Conservation (phyloP, 164 flowering plant species). For the Litsea cubeba region DNA sequence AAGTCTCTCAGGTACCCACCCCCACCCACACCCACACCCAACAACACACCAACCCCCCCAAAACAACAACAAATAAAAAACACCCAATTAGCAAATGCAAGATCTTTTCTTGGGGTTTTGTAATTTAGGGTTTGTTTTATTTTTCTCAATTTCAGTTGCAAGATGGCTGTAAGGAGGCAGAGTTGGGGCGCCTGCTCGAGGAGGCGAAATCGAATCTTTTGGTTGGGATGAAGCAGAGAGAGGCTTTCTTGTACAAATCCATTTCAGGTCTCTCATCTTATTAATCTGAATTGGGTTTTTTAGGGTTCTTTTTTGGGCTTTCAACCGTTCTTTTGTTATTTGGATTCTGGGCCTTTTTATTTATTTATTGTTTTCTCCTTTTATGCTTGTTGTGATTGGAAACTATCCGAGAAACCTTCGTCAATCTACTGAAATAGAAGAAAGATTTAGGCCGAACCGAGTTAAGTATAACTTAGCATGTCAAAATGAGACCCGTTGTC, state of each 20-base stretch:
- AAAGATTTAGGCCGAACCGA: too few relatives aligned
- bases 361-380: too few relatives aligned
- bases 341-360: too few relatives aligned
- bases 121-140: slow-evolving; percentile 14
- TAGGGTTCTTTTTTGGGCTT: not conserved
- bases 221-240: slow-evolving; percentile 45
- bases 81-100: not conserved
- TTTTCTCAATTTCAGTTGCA: slow-evolving; percentile 40
- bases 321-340: not conserved
- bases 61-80: not conserved
- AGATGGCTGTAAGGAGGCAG: slow-evolving; percentile 20
- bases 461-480: too few relatives aligned
- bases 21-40: too few relatives aligned
- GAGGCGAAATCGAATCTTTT: slow-evolving; percentile 35
- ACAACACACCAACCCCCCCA: too few relatives aligned
- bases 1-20: slow-evolving; percentile 38
- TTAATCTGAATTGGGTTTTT: too few relatives aligned
- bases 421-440: not conserved
- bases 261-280: slow-evolving; percentile 39
- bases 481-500: too few relatives aligned
- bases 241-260: slow-evolving; percentile 28
- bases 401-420: not conserved
- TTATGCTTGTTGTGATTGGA: not conserved
- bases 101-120: not conserved
- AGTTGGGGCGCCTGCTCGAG: slow-evolving; percentile 30